phyloP scores from a whole-genome alignment of 2,329 filamentous ascomycete genomes.

The Plectosphaerella plurivora region DNA sequence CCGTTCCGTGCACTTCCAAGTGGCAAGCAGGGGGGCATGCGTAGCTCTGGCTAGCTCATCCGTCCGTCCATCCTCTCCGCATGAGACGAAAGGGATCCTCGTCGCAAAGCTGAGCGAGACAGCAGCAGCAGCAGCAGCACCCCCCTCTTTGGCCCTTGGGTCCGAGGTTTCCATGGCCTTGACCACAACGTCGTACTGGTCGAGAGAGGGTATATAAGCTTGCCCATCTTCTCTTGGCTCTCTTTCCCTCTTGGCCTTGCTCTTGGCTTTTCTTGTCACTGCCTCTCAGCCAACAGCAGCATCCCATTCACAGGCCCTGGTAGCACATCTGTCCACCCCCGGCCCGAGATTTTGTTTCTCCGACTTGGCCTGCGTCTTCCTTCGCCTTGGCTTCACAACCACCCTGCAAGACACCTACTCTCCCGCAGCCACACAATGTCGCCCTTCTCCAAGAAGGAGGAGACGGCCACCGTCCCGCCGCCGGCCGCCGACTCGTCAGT shows the following conservation, averaged over 20 bases:
- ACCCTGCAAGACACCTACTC: neutral
- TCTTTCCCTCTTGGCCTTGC: neutral
- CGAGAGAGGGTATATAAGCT: neutral
- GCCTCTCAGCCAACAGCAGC: neutral
- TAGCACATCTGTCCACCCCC: neutral
- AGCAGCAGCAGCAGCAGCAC: too few species aligned
- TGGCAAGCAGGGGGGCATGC: too few species aligned
- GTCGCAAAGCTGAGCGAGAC: too few species aligned
- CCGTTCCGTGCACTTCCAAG: too few species aligned
- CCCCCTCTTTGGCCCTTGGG: too few species aligned
- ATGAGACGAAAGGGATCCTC: too few species aligned
- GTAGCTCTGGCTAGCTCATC: too few species aligned
- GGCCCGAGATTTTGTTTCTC: neutral
- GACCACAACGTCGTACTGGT: too few species aligned
- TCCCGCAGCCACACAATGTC: neutral
- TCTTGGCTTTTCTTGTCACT: neutral
- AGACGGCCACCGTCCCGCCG: too few species aligned
- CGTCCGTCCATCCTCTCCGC: too few species aligned
- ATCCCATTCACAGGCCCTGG: neutral
- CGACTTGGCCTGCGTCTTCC: neutral
- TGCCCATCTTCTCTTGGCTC: neutral
- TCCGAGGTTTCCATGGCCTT: too few species aligned
- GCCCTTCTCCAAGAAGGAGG: neutral
- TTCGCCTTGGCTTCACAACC: neutral
- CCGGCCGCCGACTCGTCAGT: neutral